phyloP scores from a whole-genome alignment of 352 stramenopile species.

The Phytophthora lateralis region DNA sequence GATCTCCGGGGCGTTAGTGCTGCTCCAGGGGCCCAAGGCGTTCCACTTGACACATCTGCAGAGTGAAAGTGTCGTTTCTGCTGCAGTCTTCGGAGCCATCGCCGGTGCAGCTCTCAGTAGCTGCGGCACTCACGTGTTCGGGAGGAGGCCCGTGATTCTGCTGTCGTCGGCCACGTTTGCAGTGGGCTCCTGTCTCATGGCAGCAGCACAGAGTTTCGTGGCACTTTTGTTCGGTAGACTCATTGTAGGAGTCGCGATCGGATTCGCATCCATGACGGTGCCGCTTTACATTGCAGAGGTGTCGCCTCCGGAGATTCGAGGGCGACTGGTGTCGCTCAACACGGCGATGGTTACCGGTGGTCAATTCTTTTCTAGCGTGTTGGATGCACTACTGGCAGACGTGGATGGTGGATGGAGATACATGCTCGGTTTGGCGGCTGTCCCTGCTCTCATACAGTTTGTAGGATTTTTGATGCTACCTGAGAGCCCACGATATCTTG shows the following conservation, averaged over 20 bases:
- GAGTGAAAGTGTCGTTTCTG: constrained; percentile 76
- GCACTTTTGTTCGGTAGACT: constrained; percentile 63
- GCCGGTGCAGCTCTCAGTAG: constrained; percentile 64
- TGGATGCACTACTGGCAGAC: constrained; percentile 58
- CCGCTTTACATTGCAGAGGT: constrained; percentile 85
- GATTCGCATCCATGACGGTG: constrained; percentile 81
- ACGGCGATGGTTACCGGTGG: constrained; percentile 74
- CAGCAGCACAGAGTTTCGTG: constrained; percentile 44
- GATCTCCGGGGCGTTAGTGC: constrained; percentile 78
- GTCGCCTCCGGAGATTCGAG: constrained; percentile 65
- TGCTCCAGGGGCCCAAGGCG: constrained; percentile 64
- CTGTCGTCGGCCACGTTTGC: constrained; percentile 71
- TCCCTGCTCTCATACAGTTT: constrained; percentile 74
- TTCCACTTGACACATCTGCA: constrained; percentile 68
- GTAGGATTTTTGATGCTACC: constrained; percentile 73
- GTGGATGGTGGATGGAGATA: constrained; percentile 74
- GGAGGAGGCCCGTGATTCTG: constrained; percentile 65
- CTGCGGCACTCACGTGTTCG: constrained; percentile 63
- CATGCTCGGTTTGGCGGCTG: constrained; percentile 78
- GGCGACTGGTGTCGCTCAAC: constrained; percentile 77
- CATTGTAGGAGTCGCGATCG: constrained; percentile 68
- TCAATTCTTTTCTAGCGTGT: constrained; percentile 77
- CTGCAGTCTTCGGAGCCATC: constrained; percentile 73
- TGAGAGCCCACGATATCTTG: constrained; percentile 72
- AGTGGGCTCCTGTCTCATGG: constrained; percentile 69